A percentile compares a stretch with the other conserved stretches of the same genome.
Evolutionary conservation across 805 yeast species (phyloP).

Genomic region (Metschnikowia arizonensis): DNA sequence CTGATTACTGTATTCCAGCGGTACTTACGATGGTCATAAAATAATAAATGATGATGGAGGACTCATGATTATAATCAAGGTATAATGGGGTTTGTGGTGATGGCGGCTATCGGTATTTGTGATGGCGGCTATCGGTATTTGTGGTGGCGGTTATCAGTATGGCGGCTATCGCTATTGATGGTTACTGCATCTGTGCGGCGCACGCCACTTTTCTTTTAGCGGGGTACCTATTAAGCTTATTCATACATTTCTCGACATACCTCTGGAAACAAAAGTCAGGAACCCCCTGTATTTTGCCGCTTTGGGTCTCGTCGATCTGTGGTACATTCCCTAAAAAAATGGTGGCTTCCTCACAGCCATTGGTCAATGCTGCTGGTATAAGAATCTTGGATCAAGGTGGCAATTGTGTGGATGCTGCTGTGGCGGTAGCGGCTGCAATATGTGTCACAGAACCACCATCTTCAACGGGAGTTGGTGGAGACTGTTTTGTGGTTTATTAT

Average conservation of each 20-base stretch:
- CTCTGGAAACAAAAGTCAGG: not conserved
- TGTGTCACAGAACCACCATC: conserved; percentile 58
- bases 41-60: no score
- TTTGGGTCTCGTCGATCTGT: conserved; percentile 65
- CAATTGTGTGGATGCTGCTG: conserved; percentile 63
- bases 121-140: no score
- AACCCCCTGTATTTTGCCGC: conserved; percentile 12
- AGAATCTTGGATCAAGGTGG: conserved; percentile 67
- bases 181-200: no score
- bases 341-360: conserved; percentile 71
- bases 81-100: no score
- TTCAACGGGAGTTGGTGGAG: conserved; percentile 65
- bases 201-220: no score
- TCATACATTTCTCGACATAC: not conserved
- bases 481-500: conserved; percentile 62
- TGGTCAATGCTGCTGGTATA: conserved; percentile 72
- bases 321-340: conserved; percentile 66
- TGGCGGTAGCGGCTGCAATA: conserved; percentile 55
- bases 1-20: no score
- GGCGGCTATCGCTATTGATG: no score
- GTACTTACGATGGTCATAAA: no score
- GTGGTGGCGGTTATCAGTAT: no score
- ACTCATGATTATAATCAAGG: no score
- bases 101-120: no score
- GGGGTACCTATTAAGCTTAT: no score